Conservation (phyloP, 176 grass and related monocot genomes). For the Phoenix dactylifera region DNA sequence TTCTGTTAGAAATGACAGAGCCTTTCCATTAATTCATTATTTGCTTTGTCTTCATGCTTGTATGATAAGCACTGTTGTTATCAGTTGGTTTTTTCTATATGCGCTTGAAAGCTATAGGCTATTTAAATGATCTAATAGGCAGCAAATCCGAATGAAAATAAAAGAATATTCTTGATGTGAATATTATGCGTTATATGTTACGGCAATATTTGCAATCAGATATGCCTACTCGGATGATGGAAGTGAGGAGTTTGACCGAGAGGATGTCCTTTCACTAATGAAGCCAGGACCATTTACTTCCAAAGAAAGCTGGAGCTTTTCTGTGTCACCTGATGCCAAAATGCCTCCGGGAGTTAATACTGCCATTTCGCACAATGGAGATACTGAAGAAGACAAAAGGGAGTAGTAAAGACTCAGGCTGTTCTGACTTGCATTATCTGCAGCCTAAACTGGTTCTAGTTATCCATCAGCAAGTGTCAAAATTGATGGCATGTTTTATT, state of each 20-base stretch:
- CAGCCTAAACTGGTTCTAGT: too few species aligned
- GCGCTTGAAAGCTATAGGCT: too few species aligned
- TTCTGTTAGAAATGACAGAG: too few species aligned
- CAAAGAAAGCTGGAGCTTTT: conserved; percentile 65
- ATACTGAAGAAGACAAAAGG: conserved; percentile 41
- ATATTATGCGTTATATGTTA: not conserved
- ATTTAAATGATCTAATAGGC: too few species aligned
- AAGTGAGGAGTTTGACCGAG: conserved; percentile 26
- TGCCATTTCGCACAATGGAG: conserved; percentile 25
- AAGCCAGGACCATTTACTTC: conserved; percentile 42
- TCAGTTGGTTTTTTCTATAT: too few species aligned
- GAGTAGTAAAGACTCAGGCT: conserved; percentile 7
- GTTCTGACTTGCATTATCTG: too few species aligned
- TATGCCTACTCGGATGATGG: conserved; percentile 47
- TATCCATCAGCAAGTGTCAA: too few species aligned
- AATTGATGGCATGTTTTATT: too few species aligned
- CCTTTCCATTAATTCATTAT: not conserved
- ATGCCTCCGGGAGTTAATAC: conserved; percentile 47
- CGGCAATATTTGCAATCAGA: conserved; percentile 8
- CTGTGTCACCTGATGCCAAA: conserved; percentile 58
- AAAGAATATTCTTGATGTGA: too few species aligned
- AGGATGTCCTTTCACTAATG: conserved; percentile 34
- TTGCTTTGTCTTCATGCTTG: not conserved
- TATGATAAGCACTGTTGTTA: not conserved
- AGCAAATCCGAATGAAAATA: too few species aligned